Evolutionary conservation across 805 yeast genomes (phyloP).

Genomic region (Candida boleticola): DNA sequence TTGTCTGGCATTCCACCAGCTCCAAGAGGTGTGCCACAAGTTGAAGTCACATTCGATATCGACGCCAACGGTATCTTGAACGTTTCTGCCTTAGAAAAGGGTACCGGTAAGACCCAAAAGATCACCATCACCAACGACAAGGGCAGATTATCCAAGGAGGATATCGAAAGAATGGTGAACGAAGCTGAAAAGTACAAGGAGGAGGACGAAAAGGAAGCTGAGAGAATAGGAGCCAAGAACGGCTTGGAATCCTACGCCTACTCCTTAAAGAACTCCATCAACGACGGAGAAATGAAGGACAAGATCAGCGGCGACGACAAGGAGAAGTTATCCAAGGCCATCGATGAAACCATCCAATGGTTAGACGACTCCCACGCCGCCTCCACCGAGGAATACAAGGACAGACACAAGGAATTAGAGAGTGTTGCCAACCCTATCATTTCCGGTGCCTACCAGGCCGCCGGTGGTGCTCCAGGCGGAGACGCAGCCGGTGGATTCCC

Average conservation of each 20-base stretch:
- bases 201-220: conserved; percentile 81
- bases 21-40: conserved; percentile 89
- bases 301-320: conserved; percentile 40
- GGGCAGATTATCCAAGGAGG: conserved; percentile 91
- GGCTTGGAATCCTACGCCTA: conserved; percentile 86
- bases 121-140: conserved; percentile 91
- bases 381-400: conserved; percentile 39
- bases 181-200: conserved; percentile 95
- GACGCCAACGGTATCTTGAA: conserved; percentile 87
- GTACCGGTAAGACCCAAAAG: conserved; percentile 89
- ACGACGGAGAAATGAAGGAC: conserved; percentile 44
- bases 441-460: conserved; percentile 31
- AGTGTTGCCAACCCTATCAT: conserved; percentile 40
- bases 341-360: conserved; percentile 41
- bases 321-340: conserved; percentile 53
- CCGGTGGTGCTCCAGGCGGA: conserved; percentile 20
- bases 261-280: conserved; percentile 69
- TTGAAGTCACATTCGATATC: conserved; percentile 84
- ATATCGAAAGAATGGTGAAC: conserved; percentile 95
- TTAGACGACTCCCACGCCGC: conserved; percentile 39
- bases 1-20: conserved; percentile 86
- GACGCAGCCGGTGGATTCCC: conserved; percentile 21
- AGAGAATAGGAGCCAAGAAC: conserved; percentile 86
- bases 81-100: conserved; percentile 87
- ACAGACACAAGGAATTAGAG: conserved; percentile 41